Percentiles rank a stretch among this genome's conserved stretches.
These are phyloP conservation scores for Aspergillus bombycis DNA, from an alignment of 2,329 filamentous ascomycete genomes.

Conservation along the genomic window DNA sequence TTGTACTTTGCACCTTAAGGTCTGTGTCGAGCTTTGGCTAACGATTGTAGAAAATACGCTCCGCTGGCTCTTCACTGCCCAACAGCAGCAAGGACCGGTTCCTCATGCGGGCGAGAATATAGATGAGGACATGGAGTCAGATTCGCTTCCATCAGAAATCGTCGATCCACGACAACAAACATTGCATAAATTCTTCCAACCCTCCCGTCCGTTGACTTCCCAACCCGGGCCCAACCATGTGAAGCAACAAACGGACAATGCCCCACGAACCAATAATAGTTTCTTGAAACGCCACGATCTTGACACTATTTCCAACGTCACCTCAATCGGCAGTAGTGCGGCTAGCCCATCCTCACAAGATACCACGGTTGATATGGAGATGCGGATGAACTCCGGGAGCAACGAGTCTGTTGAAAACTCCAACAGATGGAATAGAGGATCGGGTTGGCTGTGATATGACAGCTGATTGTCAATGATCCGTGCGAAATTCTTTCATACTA, in stretches of 20 bases:
- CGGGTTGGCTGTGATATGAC: slow-evolving; percentile 36
- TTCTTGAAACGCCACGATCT: slow-evolving; percentile 25
- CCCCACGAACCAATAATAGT: slow-evolving; percentile 18
- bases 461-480: background rate
- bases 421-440: slow-evolving; percentile 31
- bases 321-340: slow-evolving; percentile 25
- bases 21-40: slow-evolving; percentile 14
- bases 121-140: slow-evolving; percentile 32
- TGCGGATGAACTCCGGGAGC: slow-evolving; percentile 35
- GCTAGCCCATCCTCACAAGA: slow-evolving; percentile 26
- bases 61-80: slow-evolving; percentile 46
- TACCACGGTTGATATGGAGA: slow-evolving; percentile 31
- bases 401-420: slow-evolving; percentile 23
- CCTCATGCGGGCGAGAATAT: slow-evolving; percentile 22
- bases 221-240: slow-evolving; percentile 18
- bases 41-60: slow-evolving; percentile 44
- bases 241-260: slow-evolving; percentile 24
- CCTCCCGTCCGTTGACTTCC: slow-evolving; percentile 23
- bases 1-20: slow-evolving; percentile 21
- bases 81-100: slow-evolving; percentile 28
- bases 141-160: slow-evolving; percentile 28
- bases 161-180: slow-evolving; percentile 46
- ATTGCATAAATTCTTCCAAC: slow-evolving; percentile 44
- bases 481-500: background rate
- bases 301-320: slow-evolving; percentile 18